These are phyloP conservation scores for Cicer judaicum DNA, from an alignment of 306 rosid species.

Conservation along the genomic window DNA sequence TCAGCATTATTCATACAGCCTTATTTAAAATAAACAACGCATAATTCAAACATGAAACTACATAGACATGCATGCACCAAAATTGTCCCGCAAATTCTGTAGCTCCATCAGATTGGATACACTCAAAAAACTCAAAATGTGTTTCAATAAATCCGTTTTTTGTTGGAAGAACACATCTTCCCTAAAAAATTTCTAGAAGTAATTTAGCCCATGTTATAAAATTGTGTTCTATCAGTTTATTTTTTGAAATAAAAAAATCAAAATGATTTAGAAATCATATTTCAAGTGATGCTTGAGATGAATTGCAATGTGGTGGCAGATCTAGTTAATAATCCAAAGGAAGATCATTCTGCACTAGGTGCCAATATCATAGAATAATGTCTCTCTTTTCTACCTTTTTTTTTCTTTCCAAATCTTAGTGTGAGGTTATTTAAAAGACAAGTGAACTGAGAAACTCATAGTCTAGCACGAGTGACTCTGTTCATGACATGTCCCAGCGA, in stretches of 20 bases:
- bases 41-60: constrained; percentile 12
- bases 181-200: not conserved
- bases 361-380: not conserved
- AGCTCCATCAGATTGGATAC: constrained; percentile 21
- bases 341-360: not conserved
- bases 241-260: constrained; percentile 9
- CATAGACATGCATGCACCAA: constrained; percentile 26
- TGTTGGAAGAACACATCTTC: constrained; percentile 21
- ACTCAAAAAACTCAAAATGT: constrained; percentile 12
- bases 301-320: not conserved
- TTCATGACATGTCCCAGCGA: not conserved
- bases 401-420: not conserved
- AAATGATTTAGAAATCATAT: constrained; percentile 32
- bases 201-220: not conserved
- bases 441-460: not conserved
- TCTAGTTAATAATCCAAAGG: not conserved
- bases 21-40: not conserved
- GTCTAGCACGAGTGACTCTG: not conserved
- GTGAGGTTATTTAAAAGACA: not conserved
- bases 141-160: not conserved
- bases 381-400: not conserved
- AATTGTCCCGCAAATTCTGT: not conserved
- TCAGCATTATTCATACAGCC: constrained; percentile 32
- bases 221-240: constrained; percentile 1
- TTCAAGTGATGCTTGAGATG: constrained; percentile 1